phyloP scores from a whole-genome alignment of 208 protist species.

The Acanthamoeba polyphaga region DNA sequence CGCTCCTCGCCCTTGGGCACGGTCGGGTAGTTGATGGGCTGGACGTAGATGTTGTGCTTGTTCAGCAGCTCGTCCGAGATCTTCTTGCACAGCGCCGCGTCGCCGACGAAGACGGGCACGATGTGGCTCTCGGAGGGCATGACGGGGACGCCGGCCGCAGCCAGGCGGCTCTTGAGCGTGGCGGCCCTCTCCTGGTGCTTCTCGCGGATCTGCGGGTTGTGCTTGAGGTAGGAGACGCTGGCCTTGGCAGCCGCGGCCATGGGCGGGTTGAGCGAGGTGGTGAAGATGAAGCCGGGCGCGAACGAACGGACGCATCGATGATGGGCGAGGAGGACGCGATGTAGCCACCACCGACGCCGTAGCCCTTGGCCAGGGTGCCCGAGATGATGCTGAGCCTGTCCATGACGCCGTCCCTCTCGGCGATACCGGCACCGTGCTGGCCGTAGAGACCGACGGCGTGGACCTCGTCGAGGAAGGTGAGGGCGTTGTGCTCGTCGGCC shows the following conservation, averaged over 20 bases:
- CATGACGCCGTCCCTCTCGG: slow-evolving; percentile 94
- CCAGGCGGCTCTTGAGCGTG: slow-evolving; percentile 87
- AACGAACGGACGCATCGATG: slow-evolving; percentile 92
- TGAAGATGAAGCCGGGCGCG: slow-evolving; percentile 94
- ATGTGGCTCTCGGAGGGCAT: slow-evolving; percentile 90
- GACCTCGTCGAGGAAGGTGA: slow-evolving; percentile 98
- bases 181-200: slow-evolving; percentile 83
- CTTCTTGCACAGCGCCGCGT: slow-evolving; percentile 88
- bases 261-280: slow-evolving; percentile 92
- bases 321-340: slow-evolving; percentile 87
- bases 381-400: slow-evolving; percentile 95
- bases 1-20: slow-evolving; percentile 92
- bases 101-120: slow-evolving; percentile 91
- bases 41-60: slow-evolving; percentile 91
- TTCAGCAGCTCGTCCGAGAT: slow-evolving; percentile 90
- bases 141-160: slow-evolving; percentile 88
- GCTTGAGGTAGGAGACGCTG: slow-evolving; percentile 81
- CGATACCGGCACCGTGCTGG: slow-evolving; percentile 94
- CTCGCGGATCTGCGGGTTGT: slow-evolving; percentile 68
- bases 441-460: slow-evolving; percentile 98
- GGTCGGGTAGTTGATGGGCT: slow-evolving; percentile 95
- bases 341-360: slow-evolving; percentile 96
- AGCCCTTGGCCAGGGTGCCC: slow-evolving; percentile 98
- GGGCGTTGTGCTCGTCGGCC: slow-evolving; percentile 96
- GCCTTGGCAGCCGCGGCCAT: slow-evolving; percentile 92